Percentiles rank a stretch among this genome's conserved stretches.
phyloP scores from a whole-genome alignment of 768 basidiomycete species.

The Auriscalpium microsporum region DNA sequence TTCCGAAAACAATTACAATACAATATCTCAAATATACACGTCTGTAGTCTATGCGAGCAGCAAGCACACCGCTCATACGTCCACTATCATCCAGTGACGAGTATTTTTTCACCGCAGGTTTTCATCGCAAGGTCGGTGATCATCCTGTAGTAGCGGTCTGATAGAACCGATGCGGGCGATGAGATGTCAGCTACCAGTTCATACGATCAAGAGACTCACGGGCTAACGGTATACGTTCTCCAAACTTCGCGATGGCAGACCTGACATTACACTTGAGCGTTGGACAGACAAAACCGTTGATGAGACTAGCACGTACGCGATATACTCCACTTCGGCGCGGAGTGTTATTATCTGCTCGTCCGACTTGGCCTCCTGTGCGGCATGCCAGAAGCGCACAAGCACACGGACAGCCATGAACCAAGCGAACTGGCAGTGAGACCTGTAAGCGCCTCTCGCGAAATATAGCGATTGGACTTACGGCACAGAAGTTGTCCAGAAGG shows the following conservation, averaged over 20 bases:
- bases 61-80: neutral
- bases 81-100: neutral
- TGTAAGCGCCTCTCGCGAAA: neutral
- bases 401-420: conserved; percentile 67
- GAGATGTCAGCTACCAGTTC: neutral
- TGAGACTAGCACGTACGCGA: conserved; percentile 38
- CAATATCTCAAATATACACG: neutral
- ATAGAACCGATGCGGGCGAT: neutral
- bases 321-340: conserved; percentile 55
- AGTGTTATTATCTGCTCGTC: conserved; percentile 50
- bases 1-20: no score
- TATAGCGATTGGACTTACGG: conserved; percentile 33
- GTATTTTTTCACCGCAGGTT: conserved; percentile 16
- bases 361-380: conserved; percentile 49
- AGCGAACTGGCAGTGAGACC: conserved; percentile 35
- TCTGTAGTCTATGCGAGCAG: neutral
- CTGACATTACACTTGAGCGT: conserved; percentile 24
- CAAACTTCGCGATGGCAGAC: conserved; percentile 50
- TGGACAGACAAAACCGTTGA: neutral
- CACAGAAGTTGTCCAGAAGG: conserved; percentile 59
- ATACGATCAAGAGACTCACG: conserved; percentile 23
- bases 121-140: conserved; percentile 31
- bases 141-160: conserved; percentile 49
- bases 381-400: conserved; percentile 56
- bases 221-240: conserved; percentile 60